Percentiles rank a stretch among this genome's conserved stretches.
Evolutionary conservation across 2,329 filamentous ascomycete species (phyloP).

Genomic region (Verticillium longisporum): DNA sequence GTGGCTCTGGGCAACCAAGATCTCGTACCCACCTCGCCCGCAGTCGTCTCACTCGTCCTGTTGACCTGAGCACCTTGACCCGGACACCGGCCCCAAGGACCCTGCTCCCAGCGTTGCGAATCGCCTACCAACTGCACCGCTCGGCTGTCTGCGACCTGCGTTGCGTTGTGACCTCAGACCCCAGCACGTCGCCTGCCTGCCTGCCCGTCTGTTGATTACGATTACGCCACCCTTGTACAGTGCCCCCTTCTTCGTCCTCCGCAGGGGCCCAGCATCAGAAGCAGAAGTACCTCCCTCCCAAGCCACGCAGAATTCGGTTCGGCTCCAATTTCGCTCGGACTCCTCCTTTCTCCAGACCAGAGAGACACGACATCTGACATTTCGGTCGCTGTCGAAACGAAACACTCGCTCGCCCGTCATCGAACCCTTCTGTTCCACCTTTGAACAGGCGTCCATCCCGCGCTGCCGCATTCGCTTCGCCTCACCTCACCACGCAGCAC

Average conservation of each 20-base stretch:
- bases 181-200: background rate
- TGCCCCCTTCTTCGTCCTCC: background rate
- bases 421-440: conserved; percentile 1
- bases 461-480: background rate
- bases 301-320: conserved; percentile 3
- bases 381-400: conserved; percentile 2
- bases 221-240: conserved; percentile 2
- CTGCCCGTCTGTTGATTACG: background rate
- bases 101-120: background rate
- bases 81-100: background rate
- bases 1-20: background rate
- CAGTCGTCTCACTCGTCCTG: background rate
- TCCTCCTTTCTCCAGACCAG: conserved; percentile 1
- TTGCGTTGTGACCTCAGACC: background rate
- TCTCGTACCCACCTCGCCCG: background rate
- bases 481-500: background rate
- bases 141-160: background rate
- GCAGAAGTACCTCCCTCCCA: background rate
- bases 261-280: background rate
- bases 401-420: background rate
- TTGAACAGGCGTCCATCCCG: background rate
- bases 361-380: background rate
- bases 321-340: conserved; percentile 3
- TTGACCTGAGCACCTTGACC: background rate
- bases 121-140: background rate